Conservation (phyloP, 148 eudicot species). For the Nepenthes gracilis region DNA sequence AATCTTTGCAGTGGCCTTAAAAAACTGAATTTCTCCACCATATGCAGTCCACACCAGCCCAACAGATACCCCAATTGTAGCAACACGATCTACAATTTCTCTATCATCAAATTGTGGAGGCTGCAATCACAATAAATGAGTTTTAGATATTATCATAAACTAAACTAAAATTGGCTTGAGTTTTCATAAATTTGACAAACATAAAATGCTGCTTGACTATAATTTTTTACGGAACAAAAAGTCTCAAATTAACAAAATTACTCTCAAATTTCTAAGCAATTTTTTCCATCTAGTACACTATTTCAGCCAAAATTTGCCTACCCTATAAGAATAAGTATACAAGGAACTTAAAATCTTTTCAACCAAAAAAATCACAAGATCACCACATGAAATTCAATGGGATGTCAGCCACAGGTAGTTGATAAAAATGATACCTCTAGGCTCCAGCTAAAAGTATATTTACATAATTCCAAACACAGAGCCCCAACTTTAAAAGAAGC, state of each 20-base stretch:
- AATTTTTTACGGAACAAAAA: no score
- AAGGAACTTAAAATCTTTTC: no score
- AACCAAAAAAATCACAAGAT: background rate
- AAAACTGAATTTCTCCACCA: conserved; percentile 96
- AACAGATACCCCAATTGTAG: conserved; percentile 81
- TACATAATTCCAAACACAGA: no score
- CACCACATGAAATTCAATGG: background rate
- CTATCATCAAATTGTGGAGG: conserved; percentile 92
- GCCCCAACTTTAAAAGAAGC: no score
- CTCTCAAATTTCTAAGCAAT: no score
- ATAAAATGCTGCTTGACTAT: no score
- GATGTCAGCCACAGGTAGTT: background rate
- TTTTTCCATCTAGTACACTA: no score
- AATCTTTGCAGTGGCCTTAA: conserved; percentile 72
- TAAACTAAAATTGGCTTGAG: background rate
- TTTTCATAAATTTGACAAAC: no score
- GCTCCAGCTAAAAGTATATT: no score
- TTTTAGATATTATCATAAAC: conserved; percentile 2
- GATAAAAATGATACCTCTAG: background rate
- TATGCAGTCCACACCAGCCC: conserved; percentile 95
- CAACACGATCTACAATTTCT: conserved; percentile 89
- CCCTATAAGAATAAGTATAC: no score
- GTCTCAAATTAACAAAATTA: no score
- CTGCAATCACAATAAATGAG: conserved; percentile 28
- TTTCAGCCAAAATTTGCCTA: no score